phyloP scores from a whole-genome alignment of 331 rosid species.

The Cydonia oblonga region DNA sequence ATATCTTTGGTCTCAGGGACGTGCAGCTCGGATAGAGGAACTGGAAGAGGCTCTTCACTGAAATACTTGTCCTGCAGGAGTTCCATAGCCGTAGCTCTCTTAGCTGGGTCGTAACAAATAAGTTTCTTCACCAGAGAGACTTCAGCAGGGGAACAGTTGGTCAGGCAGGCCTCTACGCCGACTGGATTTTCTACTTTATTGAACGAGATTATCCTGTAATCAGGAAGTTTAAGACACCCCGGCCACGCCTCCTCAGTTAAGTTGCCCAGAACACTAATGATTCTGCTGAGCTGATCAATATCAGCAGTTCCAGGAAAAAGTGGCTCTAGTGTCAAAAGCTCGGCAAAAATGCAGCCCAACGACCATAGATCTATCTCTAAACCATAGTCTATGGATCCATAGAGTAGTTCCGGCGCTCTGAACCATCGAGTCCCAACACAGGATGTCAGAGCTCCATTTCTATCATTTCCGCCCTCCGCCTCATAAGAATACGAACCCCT shows the following conservation, averaged over 20 bases:
- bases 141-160: slow-evolving; percentile 38
- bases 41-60: slow-evolving; percentile 64
- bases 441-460: slow-evolving; percentile 52
- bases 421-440: slow-evolving; percentile 95
- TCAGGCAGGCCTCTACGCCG: slow-evolving; percentile 54
- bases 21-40: slow-evolving; percentile 41
- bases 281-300: slow-evolving; percentile 73
- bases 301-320: slow-evolving; percentile 79
- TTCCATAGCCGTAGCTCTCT: slow-evolving; percentile 60
- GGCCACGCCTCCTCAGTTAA: slow-evolving; percentile 68
- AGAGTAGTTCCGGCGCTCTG: slow-evolving; percentile 83
- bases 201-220: slow-evolving; percentile 59
- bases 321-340: slow-evolving; percentile 63
- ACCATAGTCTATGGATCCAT: slow-evolving; percentile 61
- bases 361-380: slow-evolving; percentile 84
- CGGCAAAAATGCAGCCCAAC: slow-evolving; percentile 72
- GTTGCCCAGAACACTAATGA: slow-evolving; percentile 61
- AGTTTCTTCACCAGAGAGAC: slow-evolving; percentile 46
- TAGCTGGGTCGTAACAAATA: slow-evolving; percentile 61
- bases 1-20: slow-evolving; percentile 40
- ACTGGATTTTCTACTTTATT: slow-evolving; percentile 53
- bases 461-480: slow-evolving; percentile 37
- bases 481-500: slow-evolving; percentile 37
- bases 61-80: slow-evolving; percentile 63
- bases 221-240: slow-evolving; percentile 66